A percentile compares a stretch with the other conserved stretches of the same genome.
Evolutionary conservation across 2,329 filamentous ascomycete genomes (phyloP).

Genomic region (Falciphora oryzae): DNA sequence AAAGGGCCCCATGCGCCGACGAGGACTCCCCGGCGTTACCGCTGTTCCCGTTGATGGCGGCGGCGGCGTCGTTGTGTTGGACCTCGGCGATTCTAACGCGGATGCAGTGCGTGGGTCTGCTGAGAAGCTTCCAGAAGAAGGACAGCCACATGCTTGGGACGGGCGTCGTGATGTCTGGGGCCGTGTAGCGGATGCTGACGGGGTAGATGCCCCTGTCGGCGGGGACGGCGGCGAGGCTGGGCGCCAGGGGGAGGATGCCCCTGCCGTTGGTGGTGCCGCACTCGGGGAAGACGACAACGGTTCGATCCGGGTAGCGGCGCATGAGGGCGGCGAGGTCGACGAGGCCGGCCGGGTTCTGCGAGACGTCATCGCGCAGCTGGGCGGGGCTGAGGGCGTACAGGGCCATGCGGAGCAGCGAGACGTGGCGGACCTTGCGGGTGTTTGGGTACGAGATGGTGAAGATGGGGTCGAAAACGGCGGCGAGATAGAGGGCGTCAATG

Average conservation of each 20-base stretch:
- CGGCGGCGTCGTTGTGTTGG: slow-evolving; percentile 39
- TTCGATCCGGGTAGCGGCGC: slow-evolving; percentile 61
- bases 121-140: slow-evolving; percentile 84
- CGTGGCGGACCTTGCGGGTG: slow-evolving; percentile 65
- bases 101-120: slow-evolving; percentile 80
- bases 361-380: slow-evolving; percentile 35
- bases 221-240: slow-evolving; percentile 64
- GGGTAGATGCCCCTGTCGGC: slow-evolving; percentile 76
- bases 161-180: slow-evolving; percentile 85
- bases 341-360: slow-evolving; percentile 37
- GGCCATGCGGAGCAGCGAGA: slow-evolving; percentile 73
- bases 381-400: slow-evolving; percentile 63
- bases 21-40: slow-evolving; percentile 2
- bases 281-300: slow-evolving; percentile 87
- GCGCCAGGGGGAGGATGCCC: slow-evolving; percentile 79
- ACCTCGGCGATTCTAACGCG: slow-evolving; percentile 83
- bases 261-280: slow-evolving; percentile 91
- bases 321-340: slow-evolving; percentile 60
- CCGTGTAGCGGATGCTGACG: slow-evolving; percentile 82
- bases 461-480: slow-evolving; percentile 92
- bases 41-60: slow-evolving; percentile 27
- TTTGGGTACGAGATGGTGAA: slow-evolving; percentile 82
- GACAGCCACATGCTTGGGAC: slow-evolving; percentile 65
- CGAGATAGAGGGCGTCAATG: slow-evolving; percentile 87
- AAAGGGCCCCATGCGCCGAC: slow-evolving; percentile 15